These are phyloP conservation scores for Takakia lepidozioides DNA, from an alignment of 225 moss, liverwort and hornwort genomes.

Conservation along the genomic window DNA sequence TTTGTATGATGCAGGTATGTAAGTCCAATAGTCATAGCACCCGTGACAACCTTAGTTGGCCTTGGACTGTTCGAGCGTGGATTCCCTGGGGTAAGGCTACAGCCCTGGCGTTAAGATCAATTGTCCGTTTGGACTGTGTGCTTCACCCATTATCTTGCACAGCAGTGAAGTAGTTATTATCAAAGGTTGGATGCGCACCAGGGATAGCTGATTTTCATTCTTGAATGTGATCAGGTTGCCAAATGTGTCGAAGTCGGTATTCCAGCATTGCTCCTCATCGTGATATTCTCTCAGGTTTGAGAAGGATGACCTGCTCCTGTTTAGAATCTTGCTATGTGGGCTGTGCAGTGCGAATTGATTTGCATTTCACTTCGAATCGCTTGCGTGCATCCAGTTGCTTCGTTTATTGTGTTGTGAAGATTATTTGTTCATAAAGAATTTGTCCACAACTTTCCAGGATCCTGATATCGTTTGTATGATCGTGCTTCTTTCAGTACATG, in stretches of 20 bases:
- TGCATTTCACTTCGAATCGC: background rate
- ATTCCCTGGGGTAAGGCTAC: constrained; percentile 47
- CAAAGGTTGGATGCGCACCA: too few relatives aligned
- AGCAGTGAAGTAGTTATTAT: too few relatives aligned
- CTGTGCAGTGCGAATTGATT: too few relatives aligned
- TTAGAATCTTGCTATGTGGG: too few relatives aligned
- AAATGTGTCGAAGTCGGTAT: constrained; percentile 84
- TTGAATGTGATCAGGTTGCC: constrained; percentile 48
- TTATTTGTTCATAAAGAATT: background rate
- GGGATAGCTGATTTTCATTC: background rate
- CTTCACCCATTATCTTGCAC: background rate
- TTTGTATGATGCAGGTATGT: constrained; percentile 40
- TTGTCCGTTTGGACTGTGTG: background rate
- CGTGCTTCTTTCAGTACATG: constrained; percentile 34
- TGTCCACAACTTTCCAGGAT: background rate
- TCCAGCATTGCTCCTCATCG: constrained; percentile 58
- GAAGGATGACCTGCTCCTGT: too few relatives aligned
- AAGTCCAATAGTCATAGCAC: constrained; percentile 71
- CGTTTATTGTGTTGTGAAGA: background rate
- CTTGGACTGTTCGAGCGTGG: constrained; percentile 63
- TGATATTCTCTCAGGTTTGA: constrained; percentile 61
- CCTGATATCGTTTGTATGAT: background rate
- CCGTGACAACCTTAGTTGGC: constrained; percentile 56
- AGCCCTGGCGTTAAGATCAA: background rate
- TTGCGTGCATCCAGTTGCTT: background rate